These are phyloP conservation scores for Tylopilus felleus DNA, from an alignment of 768 basidiomycete species.

Conservation along the genomic window DNA sequence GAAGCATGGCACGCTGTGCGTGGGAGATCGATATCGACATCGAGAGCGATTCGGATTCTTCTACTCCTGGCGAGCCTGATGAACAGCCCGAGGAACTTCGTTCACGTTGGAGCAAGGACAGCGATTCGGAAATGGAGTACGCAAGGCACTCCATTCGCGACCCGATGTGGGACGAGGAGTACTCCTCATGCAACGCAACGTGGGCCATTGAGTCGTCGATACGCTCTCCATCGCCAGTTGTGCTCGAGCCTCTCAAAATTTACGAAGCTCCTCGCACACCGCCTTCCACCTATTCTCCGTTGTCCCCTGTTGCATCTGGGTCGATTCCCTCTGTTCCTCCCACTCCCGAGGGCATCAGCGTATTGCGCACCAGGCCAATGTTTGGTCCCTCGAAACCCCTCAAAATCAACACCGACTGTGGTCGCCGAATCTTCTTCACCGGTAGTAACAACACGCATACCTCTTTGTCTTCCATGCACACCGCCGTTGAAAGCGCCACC, in stretches of 20 bases:
- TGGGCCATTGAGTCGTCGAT: constrained; percentile 53
- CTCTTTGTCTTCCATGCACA: constrained; percentile 66
- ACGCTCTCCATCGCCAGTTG: constrained; percentile 42
- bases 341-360: constrained; percentile 54
- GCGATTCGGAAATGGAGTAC: constrained; percentile 35
- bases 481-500: constrained; percentile 62
- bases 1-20: constrained; percentile 72
- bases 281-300: constrained; percentile 49
- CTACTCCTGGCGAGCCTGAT: constrained; percentile 41
- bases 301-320: constrained; percentile 37
- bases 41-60: constrained; percentile 61
- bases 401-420: constrained; percentile 55
- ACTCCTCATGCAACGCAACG: constrained; percentile 48
- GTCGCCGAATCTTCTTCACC: constrained; percentile 34
- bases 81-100: constrained; percentile 39
- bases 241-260: constrained; percentile 37
- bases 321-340: constrained; percentile 48
- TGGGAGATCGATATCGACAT: constrained; percentile 72
- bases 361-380: constrained; percentile 37
- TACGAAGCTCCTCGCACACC: constrained; percentile 49
- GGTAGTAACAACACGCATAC: constrained; percentile 44
- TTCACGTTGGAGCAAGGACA: constrained; percentile 61
- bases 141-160: constrained; percentile 29
- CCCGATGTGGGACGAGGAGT: constrained; percentile 33
- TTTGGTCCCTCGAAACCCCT: constrained; percentile 41